A percentile compares a stretch with the other conserved stretches of the same genome.
phyloP scores from a whole-genome alignment of 2,329 filamentous ascomycete genomes.

The Epicoccum nigrum region DNA sequence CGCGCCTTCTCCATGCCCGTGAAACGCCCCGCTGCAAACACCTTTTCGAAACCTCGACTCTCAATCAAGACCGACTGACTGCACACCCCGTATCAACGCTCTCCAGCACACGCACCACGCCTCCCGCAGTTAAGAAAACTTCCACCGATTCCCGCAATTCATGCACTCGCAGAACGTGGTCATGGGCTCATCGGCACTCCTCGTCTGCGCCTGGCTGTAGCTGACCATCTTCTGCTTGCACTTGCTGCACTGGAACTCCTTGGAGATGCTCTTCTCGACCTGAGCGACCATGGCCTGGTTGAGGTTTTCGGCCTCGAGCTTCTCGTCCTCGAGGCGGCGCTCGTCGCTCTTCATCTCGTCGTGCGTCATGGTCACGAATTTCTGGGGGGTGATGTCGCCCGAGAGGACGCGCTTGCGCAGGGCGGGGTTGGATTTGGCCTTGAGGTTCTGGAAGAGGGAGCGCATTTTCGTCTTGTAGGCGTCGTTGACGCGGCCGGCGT shows the following conservation, averaged over 20 bases:
- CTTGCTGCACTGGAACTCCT: slow-evolving; percentile 85
- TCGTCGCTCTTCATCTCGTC: slow-evolving; percentile 91
- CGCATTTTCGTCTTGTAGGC: slow-evolving; percentile 89
- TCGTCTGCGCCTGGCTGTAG: slow-evolving; percentile 95
- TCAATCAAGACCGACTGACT: too few relatives aligned
- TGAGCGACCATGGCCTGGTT: slow-evolving; percentile 94
- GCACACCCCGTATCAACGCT: neutral
- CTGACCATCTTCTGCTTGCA: slow-evolving; percentile 94
- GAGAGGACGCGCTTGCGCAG: slow-evolving; percentile 77
- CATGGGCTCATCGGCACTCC: slow-evolving; percentile 89
- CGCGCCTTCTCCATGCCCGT: slow-evolving; percentile 19
- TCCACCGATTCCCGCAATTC: slow-evolving; percentile 59
- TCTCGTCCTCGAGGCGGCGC: slow-evolving; percentile 75
- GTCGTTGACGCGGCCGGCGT: slow-evolving; percentile 71
- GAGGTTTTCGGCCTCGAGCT: slow-evolving; percentile 90
- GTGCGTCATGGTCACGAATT: slow-evolving; percentile 84
- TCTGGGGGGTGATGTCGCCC: slow-evolving; percentile 72
- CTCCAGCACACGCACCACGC: neutral
- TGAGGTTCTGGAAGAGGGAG: slow-evolving; percentile 92
- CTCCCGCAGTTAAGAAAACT: slow-evolving; percentile 43
- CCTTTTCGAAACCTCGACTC: slow-evolving; percentile 10
- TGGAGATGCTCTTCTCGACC: slow-evolving; percentile 87
- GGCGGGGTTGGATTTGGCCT: slow-evolving; percentile 83
- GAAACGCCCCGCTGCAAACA: slow-evolving; percentile 18
- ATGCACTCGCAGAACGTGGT: slow-evolving; percentile 63